Conservation (phyloP, 495 filamentous ascomycete species). For the Aspergillus funiculosus region DNA sequence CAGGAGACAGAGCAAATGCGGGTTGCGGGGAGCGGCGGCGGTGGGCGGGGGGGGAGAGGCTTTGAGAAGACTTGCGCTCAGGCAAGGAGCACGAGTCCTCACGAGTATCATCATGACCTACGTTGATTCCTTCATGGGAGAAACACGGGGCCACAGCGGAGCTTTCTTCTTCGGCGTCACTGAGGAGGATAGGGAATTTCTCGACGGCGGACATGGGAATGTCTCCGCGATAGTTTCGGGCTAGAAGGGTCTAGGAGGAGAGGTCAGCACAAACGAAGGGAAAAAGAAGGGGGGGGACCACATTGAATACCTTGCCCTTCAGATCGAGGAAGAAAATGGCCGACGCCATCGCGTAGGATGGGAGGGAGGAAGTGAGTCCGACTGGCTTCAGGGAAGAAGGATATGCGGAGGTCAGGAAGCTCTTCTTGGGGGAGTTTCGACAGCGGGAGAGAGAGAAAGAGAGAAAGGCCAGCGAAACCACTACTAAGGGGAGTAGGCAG, state of each 20-base stretch:
- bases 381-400: conserved; percentile 4
- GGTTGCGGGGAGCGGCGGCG: conserved; percentile 14
- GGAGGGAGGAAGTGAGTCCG: conserved; percentile 1
- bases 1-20: conserved; percentile 1
- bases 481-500: conserved; percentile 1
- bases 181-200: conserved; percentile 93
- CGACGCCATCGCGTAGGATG: conserved; percentile 71
- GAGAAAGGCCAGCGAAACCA: conserved; percentile 22
- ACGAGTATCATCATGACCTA: conserved; percentile 39
- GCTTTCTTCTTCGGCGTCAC: conserved; percentile 98
- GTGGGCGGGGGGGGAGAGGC: too few species aligned
- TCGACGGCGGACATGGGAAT: conserved; percentile 99
- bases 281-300: neutral
- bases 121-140: conserved; percentile 97
- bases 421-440: conserved; percentile 15
- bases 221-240: conserved; percentile 97
- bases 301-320: conserved; percentile 83
- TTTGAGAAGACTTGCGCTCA: too few species aligned
- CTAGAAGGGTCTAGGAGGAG: conserved; percentile 78
- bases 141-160: conserved; percentile 97
- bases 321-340: conserved; percentile 98
- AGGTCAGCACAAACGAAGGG: conserved; percentile 28
- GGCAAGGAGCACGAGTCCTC: conserved; percentile 1
- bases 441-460: conserved; percentile 3
- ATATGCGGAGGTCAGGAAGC: conserved; percentile 11